These are phyloP conservation scores for Metschnikowia proteae DNA, from an alignment of 805 yeast genomes.

Conservation along the genomic window DNA sequence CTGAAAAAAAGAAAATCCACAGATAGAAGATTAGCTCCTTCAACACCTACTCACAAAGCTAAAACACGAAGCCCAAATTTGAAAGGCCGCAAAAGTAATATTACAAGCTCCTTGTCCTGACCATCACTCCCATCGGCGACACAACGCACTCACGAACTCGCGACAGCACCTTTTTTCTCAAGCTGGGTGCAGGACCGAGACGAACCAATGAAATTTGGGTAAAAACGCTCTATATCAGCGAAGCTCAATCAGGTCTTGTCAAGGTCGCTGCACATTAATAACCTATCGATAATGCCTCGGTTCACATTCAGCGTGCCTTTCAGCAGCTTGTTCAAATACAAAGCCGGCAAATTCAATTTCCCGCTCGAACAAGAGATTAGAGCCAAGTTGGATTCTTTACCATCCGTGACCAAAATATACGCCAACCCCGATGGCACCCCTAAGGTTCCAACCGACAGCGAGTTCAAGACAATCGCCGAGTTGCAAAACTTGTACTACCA, in stretches of 20 bases:
- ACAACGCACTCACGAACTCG: not conserved
- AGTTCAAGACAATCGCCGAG: conserved; percentile 69
- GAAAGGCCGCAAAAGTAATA: too few relatives aligned
- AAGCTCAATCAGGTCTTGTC: not conserved
- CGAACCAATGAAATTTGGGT: conserved; percentile 12
- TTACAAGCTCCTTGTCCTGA: too few relatives aligned
- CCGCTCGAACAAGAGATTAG: conserved; percentile 61
- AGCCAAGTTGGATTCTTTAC: conserved; percentile 55
- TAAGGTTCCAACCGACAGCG: conserved; percentile 64
- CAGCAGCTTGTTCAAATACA: conserved; percentile 35
- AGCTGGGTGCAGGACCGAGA: conserved; percentile 3
- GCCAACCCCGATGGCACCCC: conserved; percentile 74
- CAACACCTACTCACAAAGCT: too few relatives aligned
- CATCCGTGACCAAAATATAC: conserved; percentile 62
- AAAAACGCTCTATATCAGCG: conserved; percentile 9
- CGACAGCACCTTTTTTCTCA: conserved; percentile 1
- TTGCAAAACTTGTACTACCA: conserved; percentile 57
- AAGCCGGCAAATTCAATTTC: conserved; percentile 38
- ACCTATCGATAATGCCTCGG: conserved; percentile 27
- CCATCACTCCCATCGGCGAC: conserved; percentile 3
- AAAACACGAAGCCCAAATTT: too few relatives aligned
- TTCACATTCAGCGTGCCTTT: conserved; percentile 42
- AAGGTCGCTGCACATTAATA: conserved; percentile 4
- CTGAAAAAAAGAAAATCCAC: too few relatives aligned
- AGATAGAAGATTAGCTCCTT: too few relatives aligned